Base-by-base conservation (phyloP, 441 rosid species). In the Euphorbia corollata region DNA sequence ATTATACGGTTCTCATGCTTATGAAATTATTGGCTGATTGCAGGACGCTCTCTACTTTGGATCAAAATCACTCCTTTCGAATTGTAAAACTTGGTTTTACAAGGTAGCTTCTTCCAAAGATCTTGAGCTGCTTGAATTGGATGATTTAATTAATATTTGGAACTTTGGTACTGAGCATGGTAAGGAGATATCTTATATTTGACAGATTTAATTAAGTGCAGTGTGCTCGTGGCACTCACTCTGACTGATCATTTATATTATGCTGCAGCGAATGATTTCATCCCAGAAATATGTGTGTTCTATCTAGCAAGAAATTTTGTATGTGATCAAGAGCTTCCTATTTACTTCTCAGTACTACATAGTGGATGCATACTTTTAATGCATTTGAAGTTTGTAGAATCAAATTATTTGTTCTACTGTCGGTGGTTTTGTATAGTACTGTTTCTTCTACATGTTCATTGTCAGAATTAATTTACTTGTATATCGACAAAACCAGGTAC, bases 11-110 rank as follows among this genome's bases (percentile, higher is more conserved):
- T 59, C 27, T 68, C 24, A 30, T n/a, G 47, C 45, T 20, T 50
- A 27, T 27, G 32, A 27, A 67, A 67, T 30, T 68, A 24, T 62
- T 57, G 13, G n/a, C 1, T 69, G 60, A 24, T 59, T 68, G 22
- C 77, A 89, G 94, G 87, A 77, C 75, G 89, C 94, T 12, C 89
- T 91, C 73, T 91, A 77, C 78, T 91, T 87, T 77, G 98, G 98
- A 11, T 89, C 77, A 51, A 90, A 85, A 70, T 71, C 43, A 64
- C 94, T 89, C 76, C 81, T 89, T 50, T 59, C 57, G 61, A 78
- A 73, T 71, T 86, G 91, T 75, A 81, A 81, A 68, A 73, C 22
- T 66, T 89, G 98, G 98, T 77, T 82, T 61, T 75, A 64, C 38
- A 61, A 67, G 73, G 78, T 71, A 41, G 63, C 79, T 56, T 82